Conservation (phyloP, 371 early-diverging fungal species). For the Circinella umbellata region DNA sequence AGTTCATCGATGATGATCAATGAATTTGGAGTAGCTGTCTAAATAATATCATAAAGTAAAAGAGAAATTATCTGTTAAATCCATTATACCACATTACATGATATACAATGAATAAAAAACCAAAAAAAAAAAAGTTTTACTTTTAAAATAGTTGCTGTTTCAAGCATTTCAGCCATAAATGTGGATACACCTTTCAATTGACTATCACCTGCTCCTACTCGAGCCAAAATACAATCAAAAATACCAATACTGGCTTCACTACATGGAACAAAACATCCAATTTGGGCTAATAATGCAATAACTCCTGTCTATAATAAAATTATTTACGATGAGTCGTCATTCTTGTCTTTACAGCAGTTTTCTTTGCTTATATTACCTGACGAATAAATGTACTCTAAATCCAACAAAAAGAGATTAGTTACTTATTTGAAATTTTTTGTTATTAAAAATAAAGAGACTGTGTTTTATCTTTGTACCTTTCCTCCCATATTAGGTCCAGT, state of each 20-base stretch:
- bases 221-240: constrained; percentile 92
- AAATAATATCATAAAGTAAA: background rate
- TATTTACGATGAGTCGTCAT: background rate
- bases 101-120: background rate
- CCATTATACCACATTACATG: background rate
- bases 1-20: constrained; percentile 99
- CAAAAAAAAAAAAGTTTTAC: constrained; percentile 31
- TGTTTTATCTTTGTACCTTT: constrained; percentile 51
- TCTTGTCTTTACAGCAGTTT: background rate
- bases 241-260: constrained; percentile 78
- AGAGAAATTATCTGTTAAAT: background rate
- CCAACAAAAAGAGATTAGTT: no score
- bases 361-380: constrained; percentile 65
- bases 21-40: constrained; percentile 84
- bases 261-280: constrained; percentile 98
- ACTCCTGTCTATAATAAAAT: constrained; percentile 72
- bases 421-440: no score
- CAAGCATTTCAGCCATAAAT: constrained; percentile 99
- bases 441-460: no score
- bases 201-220: constrained; percentile 98
- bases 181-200: constrained; percentile 95
- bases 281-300: constrained; percentile 96
- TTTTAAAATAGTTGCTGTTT: constrained; percentile 93
- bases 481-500: constrained; percentile 98
- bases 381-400: constrained; percentile 86